A percentile compares a stretch with the other conserved stretches of the same genome.
These are phyloP conservation scores for Pholiota microspora DNA, from an alignment of 768 basidiomycete genomes.

Conservation along the genomic window DNA sequence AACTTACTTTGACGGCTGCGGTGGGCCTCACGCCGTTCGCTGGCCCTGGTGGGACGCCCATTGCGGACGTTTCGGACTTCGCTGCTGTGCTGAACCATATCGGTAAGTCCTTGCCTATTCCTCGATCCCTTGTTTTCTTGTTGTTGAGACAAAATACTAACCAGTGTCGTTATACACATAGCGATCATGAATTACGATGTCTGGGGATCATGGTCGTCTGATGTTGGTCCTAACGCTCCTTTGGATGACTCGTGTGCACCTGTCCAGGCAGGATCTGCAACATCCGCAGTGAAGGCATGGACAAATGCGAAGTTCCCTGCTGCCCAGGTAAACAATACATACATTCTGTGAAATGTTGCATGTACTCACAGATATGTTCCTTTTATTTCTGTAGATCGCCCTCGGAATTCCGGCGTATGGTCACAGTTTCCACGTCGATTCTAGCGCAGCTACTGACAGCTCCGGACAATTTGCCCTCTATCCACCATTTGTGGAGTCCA, in stretches of 20 bases:
- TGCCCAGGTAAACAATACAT: conserved; percentile 25
- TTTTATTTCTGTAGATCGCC: conserved; percentile 44
- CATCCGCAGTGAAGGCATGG: conserved; percentile 72
- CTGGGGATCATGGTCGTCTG: conserved; percentile 46
- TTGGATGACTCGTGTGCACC: conserved; percentile 72
- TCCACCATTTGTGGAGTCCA: conserved; percentile 46
- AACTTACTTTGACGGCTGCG: conserved; percentile 56
- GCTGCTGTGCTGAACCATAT: conserved; percentile 58
- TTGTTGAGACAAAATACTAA: too few species aligned
- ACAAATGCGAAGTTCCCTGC: conserved; percentile 71
- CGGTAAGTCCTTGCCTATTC: conserved; percentile 21
- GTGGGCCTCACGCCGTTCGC: conserved; percentile 40
- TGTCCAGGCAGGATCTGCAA: conserved; percentile 68
- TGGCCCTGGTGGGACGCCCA: conserved; percentile 55
- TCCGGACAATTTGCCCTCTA: conserved; percentile 37
- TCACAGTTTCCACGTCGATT: conserved; percentile 63
- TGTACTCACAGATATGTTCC: background rate
- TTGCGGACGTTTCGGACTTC: conserved; percentile 70
- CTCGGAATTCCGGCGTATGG: conserved; percentile 84
- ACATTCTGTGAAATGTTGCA: background rate
- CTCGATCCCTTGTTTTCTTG: background rate
- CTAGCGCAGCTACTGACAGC: conserved; percentile 35
- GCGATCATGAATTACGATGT: conserved; percentile 68
- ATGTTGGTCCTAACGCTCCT: conserved; percentile 83
- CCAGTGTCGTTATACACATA: conserved; percentile 20